A percentile compares a stretch with the other conserved stretches of the same genome.
phyloP scores from a whole-genome alignment of 768 basidiomycete species.

The Chalciporus pseudorubinellus region DNA sequence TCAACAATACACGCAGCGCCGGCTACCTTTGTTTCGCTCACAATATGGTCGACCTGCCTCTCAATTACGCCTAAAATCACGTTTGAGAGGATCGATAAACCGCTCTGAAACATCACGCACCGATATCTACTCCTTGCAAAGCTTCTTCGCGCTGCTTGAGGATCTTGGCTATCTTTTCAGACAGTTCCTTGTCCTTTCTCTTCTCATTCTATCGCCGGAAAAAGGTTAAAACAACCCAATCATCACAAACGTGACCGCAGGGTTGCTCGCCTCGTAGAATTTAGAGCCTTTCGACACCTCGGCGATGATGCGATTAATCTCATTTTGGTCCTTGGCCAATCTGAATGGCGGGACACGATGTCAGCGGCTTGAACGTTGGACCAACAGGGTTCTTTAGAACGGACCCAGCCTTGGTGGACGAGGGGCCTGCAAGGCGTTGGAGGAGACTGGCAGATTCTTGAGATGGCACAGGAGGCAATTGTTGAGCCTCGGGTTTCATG shows the following conservation, averaged over 20 bases:
- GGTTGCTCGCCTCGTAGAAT: slow-evolving; percentile 69
- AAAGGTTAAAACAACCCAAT: slow-evolving; percentile 1
- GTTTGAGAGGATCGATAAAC: neutral
- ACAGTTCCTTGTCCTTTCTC: slow-evolving; percentile 82
- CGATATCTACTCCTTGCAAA: slow-evolving; percentile 52
- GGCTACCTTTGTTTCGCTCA: slow-evolving; percentile 36
- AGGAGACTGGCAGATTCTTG: slow-evolving; percentile 70
- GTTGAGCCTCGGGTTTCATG: slow-evolving; percentile 22
- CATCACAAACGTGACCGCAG: neutral
- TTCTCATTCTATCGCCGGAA: slow-evolving; percentile 69
- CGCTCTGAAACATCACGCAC: slow-evolving; percentile 37
- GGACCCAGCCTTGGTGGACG: slow-evolving; percentile 86
- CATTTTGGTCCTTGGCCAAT: slow-evolving; percentile 72
- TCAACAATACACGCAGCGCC: neutral
- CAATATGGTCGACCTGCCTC: slow-evolving; percentile 63
- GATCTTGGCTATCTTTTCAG: slow-evolving; percentile 69
- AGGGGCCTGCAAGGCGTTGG: slow-evolving; percentile 82
- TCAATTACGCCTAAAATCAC: slow-evolving; percentile 54
- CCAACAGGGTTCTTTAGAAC: slow-evolving; percentile 20
- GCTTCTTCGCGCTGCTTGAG: slow-evolving; percentile 62
- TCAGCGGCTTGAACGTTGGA: slow-evolving; percentile 8
- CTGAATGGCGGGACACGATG: slow-evolving; percentile 32
- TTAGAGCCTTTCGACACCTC: slow-evolving; percentile 92
- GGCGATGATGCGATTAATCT: slow-evolving; percentile 85
- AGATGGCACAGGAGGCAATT: slow-evolving; percentile 38